A percentile compares a stretch with the other conserved stretches of the same genome.
Conservation (phyloP, 805 yeast genomes). For the Ogataea naganishii region DNA sequence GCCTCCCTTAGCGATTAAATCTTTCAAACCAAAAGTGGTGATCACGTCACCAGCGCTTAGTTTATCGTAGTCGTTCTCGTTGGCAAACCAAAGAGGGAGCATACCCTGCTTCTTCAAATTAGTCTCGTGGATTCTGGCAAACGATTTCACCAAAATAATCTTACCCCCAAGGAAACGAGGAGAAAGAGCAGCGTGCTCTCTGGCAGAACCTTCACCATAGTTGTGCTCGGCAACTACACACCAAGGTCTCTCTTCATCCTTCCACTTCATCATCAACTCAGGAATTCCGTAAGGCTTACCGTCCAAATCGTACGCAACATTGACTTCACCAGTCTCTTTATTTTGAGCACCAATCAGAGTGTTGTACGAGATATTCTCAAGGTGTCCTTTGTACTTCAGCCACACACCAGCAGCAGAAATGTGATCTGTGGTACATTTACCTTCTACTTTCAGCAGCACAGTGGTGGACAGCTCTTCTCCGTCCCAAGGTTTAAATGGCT, state of each 20-base stretch:
- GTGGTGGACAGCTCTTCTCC: slow-evolving; percentile 74
- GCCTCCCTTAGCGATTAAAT: slow-evolving; percentile 74
- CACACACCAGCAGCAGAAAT: slow-evolving; percentile 98
- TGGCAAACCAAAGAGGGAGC: slow-evolving; percentile 87
- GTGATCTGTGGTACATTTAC: slow-evolving; percentile 98
- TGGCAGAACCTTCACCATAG: slow-evolving; percentile 98
- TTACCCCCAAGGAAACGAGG: slow-evolving; percentile 93
- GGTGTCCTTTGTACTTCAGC: slow-evolving; percentile 97
- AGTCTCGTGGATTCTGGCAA: slow-evolving; percentile 98
- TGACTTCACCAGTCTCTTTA: slow-evolving; percentile 94
- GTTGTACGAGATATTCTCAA: slow-evolving; percentile 91
- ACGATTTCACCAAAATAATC: slow-evolving; percentile 82
- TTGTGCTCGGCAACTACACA: slow-evolving; percentile 94
- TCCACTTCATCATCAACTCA: slow-evolving; percentile 96
- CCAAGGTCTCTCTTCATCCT: slow-evolving; percentile 79
- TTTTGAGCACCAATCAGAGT: slow-evolving; percentile 96
- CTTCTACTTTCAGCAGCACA: slow-evolving; percentile 85
- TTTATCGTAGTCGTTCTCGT: slow-evolving; percentile 82
- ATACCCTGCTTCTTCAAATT: slow-evolving; percentile 97
- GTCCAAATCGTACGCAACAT: slow-evolving; percentile 79
- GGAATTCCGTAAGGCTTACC: slow-evolving; percentile 78
- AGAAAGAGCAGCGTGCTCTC: slow-evolving; percentile 97
- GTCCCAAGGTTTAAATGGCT: slow-evolving; percentile 82
- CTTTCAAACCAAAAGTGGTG: slow-evolving; percentile 65
- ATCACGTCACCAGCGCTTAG: slow-evolving; percentile 70